Conservation (phyloP, 805 yeast genomes). For the Cyberlindnera misumaiensis region DNA sequence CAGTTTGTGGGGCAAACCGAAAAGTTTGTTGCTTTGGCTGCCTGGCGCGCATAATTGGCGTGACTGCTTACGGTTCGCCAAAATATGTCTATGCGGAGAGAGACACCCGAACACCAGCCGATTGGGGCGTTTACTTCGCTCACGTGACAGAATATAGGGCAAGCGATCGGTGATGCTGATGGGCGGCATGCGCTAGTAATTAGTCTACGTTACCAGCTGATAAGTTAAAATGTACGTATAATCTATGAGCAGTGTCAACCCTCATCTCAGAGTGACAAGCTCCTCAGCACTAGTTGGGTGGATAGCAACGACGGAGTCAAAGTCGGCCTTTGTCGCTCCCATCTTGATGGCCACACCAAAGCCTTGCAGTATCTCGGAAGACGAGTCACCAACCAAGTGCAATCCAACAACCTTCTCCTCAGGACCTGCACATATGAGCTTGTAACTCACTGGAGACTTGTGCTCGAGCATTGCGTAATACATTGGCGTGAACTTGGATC, state of each 20-base stretch:
- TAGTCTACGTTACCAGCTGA: neutral
- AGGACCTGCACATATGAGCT: slow-evolving; percentile 67
- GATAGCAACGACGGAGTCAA: slow-evolving; percentile 93
- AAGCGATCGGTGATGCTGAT: neutral
- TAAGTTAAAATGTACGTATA: neutral
- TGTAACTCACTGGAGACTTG: slow-evolving; percentile 85
- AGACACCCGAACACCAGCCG: too few relatives aligned
- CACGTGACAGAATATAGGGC: too few relatives aligned
- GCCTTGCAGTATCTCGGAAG: slow-evolving; percentile 94
- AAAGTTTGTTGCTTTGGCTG: neutral
- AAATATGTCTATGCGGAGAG: too few relatives aligned
- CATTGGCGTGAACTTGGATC: slow-evolving; percentile 83
- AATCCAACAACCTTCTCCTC: slow-evolving; percentile 94
- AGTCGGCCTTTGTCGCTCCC: slow-evolving; percentile 98
- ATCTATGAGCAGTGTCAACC: neutral
- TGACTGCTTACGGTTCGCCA: neutral
- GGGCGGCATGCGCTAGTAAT: neutral
- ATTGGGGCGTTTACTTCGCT: too few relatives aligned
- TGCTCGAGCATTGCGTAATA: slow-evolving; percentile 76
- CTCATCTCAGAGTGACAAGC: slow-evolving; percentile 59
- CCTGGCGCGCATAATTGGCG: neutral
- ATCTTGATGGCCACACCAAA: slow-evolving; percentile 97
- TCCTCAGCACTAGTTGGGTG: slow-evolving; percentile 99
- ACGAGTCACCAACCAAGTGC: slow-evolving; percentile 85
- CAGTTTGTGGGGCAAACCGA: neutral